Conservation (phyloP, 2,329 filamentous ascomycete species). For the Alternaria novae-zelandiae region DNA sequence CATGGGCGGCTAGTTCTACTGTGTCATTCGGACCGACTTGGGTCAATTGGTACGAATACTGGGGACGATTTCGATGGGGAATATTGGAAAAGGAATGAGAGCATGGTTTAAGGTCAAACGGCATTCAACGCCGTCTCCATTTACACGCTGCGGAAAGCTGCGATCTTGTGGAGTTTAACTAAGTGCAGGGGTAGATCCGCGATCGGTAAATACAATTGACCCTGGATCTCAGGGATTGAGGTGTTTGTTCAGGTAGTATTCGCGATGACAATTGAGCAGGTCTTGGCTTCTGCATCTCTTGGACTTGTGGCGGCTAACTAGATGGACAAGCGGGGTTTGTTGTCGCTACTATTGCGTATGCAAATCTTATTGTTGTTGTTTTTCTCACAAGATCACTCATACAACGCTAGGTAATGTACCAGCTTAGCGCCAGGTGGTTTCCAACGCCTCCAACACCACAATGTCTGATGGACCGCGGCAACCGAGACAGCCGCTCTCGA, state of each 20-base stretch:
- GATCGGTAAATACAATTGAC: neutral
- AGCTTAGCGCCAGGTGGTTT: neutral
- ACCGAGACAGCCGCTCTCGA: neutral
- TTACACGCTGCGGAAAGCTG: neutral
- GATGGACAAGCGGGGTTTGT: neutral
- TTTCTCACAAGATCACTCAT: neutral
- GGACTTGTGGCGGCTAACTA: neutral
- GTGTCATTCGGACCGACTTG: neutral
- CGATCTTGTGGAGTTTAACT: neutral
- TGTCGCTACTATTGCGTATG: neutral
- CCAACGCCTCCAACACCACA: neutral
- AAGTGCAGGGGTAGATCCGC: neutral
- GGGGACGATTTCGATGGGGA: neutral
- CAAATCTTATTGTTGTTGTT: slow-evolving; percentile 1
- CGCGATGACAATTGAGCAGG: neutral
- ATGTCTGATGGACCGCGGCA: neutral
- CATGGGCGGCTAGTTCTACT: neutral
- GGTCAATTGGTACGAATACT: neutral
- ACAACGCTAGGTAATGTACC: neutral
- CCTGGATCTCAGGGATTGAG: neutral
- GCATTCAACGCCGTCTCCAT: neutral
- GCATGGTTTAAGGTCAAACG: neutral
- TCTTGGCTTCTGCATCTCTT: neutral
- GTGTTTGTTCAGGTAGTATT: neutral
- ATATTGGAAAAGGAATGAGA: neutral